Conservation (phyloP, 257 asterid species). For the Orobanche coerulescens region DNA sequence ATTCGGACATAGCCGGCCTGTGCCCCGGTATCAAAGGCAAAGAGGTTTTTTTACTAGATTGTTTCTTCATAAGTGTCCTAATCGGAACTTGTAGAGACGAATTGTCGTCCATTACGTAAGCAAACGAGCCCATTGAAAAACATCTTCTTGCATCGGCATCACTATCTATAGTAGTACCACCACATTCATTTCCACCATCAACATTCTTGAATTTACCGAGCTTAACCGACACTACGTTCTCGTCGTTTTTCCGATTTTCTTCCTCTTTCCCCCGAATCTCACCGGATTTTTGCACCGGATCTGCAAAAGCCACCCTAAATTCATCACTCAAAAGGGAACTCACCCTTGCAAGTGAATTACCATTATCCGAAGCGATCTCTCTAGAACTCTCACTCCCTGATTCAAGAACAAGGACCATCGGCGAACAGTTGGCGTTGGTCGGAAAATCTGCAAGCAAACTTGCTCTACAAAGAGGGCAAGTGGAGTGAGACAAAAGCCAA, state of each 20-base stretch:
- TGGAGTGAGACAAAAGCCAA: conserved; percentile 88
- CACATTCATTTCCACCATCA: conserved; percentile 26
- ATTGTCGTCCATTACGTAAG: conserved; percentile 75
- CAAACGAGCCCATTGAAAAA: conserved; percentile 94
- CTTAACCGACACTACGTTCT: conserved; percentile 63
- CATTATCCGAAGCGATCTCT: conserved; percentile 39
- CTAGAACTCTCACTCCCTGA: conserved; percentile 73
- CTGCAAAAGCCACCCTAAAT: conserved; percentile 18
- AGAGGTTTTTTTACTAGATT: conserved; percentile 39
- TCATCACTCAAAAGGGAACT: conserved; percentile 48
- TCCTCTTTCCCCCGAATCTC: conserved; percentile 43
- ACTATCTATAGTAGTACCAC: conserved; percentile 24
- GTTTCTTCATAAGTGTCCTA: conserved; percentile 54
- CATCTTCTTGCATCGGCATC: conserved; percentile 65
- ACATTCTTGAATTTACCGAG: conserved; percentile 77
- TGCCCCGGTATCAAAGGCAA: conserved; percentile 55
- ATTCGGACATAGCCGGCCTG: conserved; percentile 70
- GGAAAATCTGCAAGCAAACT: conserved; percentile 55
- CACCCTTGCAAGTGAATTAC: neutral
- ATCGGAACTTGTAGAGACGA: conserved; percentile 70
- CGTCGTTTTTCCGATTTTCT: conserved; percentile 23
- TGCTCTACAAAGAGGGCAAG: conserved; percentile 95
- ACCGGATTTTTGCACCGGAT: conserved; percentile 31
- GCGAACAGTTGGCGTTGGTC: conserved; percentile 33
- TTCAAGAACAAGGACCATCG: conserved; percentile 72